Percentiles rank a stretch among this genome's conserved stretches.
Conservation (phyloP, 257 asterid species). For the Solanum lignicaule region DNA sequence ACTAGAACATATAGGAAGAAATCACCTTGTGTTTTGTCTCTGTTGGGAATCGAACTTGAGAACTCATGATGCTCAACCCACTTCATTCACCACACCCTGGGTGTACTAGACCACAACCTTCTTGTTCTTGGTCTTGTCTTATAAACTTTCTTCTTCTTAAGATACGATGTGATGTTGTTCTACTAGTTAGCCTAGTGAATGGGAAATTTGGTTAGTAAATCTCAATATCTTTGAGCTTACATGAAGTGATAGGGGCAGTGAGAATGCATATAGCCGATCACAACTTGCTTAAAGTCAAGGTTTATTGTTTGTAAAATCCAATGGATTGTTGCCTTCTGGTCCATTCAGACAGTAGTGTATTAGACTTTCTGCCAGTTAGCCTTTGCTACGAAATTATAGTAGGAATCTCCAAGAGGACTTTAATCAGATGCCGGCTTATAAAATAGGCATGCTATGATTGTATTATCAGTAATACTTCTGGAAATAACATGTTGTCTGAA, state of each 20-base stretch:
- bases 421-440: background rate
- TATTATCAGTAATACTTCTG: background rate
- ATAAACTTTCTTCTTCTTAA: background rate
- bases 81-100: background rate
- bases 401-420: background rate
- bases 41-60: background rate
- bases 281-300: background rate
- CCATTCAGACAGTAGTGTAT: background rate
- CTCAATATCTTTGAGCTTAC: background rate
- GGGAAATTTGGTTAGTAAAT: background rate
- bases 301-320: background rate
- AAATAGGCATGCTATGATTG: background rate
- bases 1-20: background rate
- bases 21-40: background rate
- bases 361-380: background rate
- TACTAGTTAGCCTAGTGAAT: background rate
- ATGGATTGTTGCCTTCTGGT: background rate
- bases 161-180: background rate
- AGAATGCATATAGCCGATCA: background rate
- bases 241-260: background rate
- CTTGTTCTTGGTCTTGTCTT: background rate
- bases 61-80: background rate
- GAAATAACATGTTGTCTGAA: background rate
- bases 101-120: background rate
- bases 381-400: background rate